These are phyloP conservation scores for Cichorium intybus DNA, from an alignment of 140 eudicot genomes.

Conservation along the genomic window DNA sequence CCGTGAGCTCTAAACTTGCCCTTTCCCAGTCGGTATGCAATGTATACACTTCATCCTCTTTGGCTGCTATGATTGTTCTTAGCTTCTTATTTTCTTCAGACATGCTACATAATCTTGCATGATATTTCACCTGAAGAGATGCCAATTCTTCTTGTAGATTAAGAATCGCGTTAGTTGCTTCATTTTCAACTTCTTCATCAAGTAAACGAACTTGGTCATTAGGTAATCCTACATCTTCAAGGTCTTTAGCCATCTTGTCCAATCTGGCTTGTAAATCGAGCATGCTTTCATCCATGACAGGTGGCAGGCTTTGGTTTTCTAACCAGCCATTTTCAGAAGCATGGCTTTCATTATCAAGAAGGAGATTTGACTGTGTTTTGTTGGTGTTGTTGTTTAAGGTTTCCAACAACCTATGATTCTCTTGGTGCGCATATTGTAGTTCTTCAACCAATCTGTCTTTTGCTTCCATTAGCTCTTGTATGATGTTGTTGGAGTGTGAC, in stretches of 20 bases:
- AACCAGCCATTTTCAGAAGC: conserved; percentile 10
- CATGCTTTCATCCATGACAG: conserved; percentile 19
- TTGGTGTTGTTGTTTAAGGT: conserved; percentile 31
- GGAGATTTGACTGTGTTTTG: conserved; percentile 21
- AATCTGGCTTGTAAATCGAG: conserved; percentile 50
- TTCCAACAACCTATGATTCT: conserved; percentile 45
- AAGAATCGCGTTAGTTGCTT: conserved; percentile 64
- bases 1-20: conserved; percentile 77
- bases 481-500: conserved; percentile 17
- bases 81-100: conserved; percentile 57
- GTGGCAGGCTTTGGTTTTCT: conserved; percentile 21
- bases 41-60: conserved; percentile 57
- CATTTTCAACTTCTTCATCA: conserved; percentile 60
- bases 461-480: conserved; percentile 52
- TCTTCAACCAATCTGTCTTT: conserved; percentile 47
- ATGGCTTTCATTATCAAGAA: conserved; percentile 23
- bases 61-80: conserved; percentile 41
- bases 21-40: conserved; percentile 67
- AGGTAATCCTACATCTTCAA: conserved; percentile 46
- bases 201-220: conserved; percentile 46
- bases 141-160: conserved; percentile 73
- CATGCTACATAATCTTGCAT: conserved; percentile 40
- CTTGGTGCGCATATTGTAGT: conserved; percentile 43
- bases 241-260: conserved; percentile 56
- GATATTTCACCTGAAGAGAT: conserved; percentile 60